A percentile compares a stretch with the other conserved stretches of the same genome.
Evolutionary conservation across 306 rosid genomes (phyloP).

Genomic region (Albizia julibrissin): DNA sequence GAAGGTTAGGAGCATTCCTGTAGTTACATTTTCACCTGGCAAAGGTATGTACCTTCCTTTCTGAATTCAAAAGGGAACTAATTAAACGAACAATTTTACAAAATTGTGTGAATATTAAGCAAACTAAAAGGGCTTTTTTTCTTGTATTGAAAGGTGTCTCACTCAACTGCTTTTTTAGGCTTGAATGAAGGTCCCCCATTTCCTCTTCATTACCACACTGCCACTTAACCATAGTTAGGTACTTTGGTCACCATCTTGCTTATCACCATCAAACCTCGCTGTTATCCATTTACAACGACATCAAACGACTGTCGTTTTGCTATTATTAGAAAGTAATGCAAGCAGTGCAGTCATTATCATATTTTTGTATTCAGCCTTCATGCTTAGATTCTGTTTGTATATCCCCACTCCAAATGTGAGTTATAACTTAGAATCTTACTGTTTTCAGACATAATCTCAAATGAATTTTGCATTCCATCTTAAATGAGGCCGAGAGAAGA

Average conservation of each 20-base stretch:
- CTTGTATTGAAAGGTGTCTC: neutral
- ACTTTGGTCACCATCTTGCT: slow-evolving; percentile 9
- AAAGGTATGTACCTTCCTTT: neutral
- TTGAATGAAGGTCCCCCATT: neutral
- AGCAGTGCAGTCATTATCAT: neutral
- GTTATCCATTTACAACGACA: neutral
- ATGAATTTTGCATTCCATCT: neutral
- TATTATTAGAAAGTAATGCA: neutral
- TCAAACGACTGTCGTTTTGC: neutral
- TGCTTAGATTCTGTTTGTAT: neutral
- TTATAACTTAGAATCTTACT: neutral
- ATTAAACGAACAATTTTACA: neutral
- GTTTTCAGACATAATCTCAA: neutral
- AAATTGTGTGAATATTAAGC: neutral
- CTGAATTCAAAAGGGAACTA: neutral
- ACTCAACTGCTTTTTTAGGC: neutral
- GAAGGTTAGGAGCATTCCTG: slow-evolving; percentile 38
- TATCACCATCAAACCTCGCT: neutral
- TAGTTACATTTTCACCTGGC: slow-evolving; percentile 32
- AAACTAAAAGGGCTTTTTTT: neutral
- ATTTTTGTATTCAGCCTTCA: neutral
- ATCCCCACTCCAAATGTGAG: neutral
- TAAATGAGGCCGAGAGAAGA: neutral
- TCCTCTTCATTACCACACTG: neutral
- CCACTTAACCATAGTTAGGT: neutral